Percentiles rank a stretch among this genome's conserved stretches.
Evolutionary conservation across 2,329 filamentous ascomycete genomes (phyloP).

Genomic region (Geosmithia morbida): DNA sequence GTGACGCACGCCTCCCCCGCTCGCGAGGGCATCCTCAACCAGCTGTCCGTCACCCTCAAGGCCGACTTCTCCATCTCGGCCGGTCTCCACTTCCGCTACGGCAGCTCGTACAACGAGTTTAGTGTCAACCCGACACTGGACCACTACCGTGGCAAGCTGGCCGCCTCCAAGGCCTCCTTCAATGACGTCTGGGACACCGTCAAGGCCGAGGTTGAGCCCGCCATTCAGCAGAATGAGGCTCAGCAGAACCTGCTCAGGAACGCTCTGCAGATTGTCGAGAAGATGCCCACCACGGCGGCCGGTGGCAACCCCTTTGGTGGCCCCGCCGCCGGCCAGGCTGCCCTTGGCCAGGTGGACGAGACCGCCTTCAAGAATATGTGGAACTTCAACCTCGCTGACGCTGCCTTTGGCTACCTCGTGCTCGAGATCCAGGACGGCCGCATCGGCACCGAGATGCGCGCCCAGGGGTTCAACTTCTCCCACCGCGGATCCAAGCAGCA

Average conservation of each 20-base stretch:
- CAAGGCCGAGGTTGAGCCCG: conserved; percentile 87
- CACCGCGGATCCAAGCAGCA: conserved; percentile 79
- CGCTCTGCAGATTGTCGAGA: conserved; percentile 84
- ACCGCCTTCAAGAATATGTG: conserved; percentile 99
- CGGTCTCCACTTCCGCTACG: conserved; percentile 94
- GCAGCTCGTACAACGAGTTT: conserved; percentile 99
- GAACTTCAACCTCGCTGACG: conserved; percentile 98
- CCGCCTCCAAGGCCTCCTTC: conserved; percentile 95
- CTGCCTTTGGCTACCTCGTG: conserved; percentile 91
- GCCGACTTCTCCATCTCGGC: conserved; percentile 97
- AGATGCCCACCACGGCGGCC: conserved; percentile 92
- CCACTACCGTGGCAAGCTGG: conserved; percentile 96
- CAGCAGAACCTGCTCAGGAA: conserved; percentile 88
- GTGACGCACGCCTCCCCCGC: conserved; percentile 95
- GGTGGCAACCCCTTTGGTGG: conserved; percentile 96
- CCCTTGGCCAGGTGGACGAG: conserved; percentile 85
- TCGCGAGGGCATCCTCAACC: conserved; percentile 90
- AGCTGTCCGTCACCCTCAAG: conserved; percentile 93
- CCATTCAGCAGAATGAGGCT: conserved; percentile 83
- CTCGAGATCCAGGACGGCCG: conserved; percentile 89
- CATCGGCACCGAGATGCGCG: conserved; percentile 96
- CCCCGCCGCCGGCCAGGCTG: conserved; percentile 54
- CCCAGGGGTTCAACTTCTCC: conserved; percentile 98
- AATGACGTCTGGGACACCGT: conserved; percentile 99
- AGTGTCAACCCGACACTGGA: conserved; percentile 96